These are phyloP conservation scores for Euphorbia schlechtendalii DNA, from an alignment of 441 rosid species.

Conservation along the genomic window DNA sequence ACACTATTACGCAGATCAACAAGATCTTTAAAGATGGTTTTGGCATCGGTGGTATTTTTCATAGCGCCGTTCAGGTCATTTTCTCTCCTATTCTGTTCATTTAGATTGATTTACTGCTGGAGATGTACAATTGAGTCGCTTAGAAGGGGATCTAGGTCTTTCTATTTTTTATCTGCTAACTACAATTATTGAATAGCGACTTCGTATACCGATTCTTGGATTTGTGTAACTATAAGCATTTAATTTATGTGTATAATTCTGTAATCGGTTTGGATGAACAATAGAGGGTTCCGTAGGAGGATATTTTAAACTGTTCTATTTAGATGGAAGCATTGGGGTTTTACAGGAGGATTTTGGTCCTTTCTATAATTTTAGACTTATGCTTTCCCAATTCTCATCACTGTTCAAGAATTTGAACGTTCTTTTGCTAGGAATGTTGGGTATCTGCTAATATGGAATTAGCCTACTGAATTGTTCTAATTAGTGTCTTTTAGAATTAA, in stretches of 20 bases:
- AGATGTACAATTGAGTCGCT: not conserved
- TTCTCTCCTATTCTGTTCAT: not conserved
- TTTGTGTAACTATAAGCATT: not conserved
- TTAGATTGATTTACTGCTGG: not conserved
- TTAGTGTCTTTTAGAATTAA: not conserved
- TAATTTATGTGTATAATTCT: not conserved
- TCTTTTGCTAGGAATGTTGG: too few relatives aligned
- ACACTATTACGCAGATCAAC: slow-evolving; percentile 81
- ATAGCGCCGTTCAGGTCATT: slow-evolving; percentile 90
- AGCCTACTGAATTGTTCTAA: not conserved
- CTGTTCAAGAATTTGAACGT: not conserved
- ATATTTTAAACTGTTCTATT: not conserved
- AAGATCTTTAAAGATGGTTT: slow-evolving; percentile 93
- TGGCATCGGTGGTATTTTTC: slow-evolving; percentile 95
- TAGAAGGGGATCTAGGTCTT: slow-evolving; percentile 11
- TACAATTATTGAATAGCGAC: slow-evolving; percentile 1
- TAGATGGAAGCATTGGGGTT: not conserved
- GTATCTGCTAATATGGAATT: not conserved
- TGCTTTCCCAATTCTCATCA: not conserved
- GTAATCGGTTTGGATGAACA: not conserved
- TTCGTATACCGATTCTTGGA: not conserved
- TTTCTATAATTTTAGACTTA: not conserved
- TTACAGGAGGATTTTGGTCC: not conserved
- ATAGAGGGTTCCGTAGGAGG: not conserved
- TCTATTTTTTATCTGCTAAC: not conserved